phyloP scores from a whole-genome alignment of 108 stramenopile species.

The Pseudonitzschia pungens region DNA sequence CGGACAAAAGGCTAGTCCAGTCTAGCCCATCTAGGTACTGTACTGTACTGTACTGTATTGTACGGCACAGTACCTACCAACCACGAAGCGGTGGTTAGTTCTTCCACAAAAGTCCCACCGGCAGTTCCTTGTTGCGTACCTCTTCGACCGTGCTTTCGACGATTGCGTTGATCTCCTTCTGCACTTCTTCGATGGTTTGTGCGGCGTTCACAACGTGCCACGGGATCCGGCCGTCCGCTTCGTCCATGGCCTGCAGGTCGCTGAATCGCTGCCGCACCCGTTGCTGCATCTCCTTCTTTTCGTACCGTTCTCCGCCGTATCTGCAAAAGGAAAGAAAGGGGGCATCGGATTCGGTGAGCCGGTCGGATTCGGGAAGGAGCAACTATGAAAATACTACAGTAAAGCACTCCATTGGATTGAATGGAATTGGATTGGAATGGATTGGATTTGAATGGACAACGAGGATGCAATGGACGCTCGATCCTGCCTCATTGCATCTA shows the following conservation, averaged over 20 bases:
- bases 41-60: too few species aligned
- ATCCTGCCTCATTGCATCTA: too few species aligned
- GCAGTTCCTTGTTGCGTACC: background rate
- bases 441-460: too few species aligned
- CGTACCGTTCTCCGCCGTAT: slow-evolving; percentile 84
- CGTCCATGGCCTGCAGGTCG: slow-evolving; percentile 67
- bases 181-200: slow-evolving; percentile 75
- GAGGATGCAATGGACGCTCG: too few species aligned
- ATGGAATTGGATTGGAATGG: too few species aligned
- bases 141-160: slow-evolving; percentile 56
- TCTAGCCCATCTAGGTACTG: too few species aligned
- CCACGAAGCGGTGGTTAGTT: background rate
- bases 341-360: too few species aligned
- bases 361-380: too few species aligned
- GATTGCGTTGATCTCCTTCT: slow-evolving; percentile 56
- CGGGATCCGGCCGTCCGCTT: slow-evolving; percentile 48
- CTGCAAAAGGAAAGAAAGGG: slow-evolving; percentile 17
- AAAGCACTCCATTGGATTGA: too few species aligned
- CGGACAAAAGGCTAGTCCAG: too few species aligned
- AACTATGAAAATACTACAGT: too few species aligned
- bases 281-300: slow-evolving; percentile 80
- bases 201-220: slow-evolving; percentile 85
- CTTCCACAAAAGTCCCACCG: slow-evolving; percentile 12
- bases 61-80: too few species aligned
- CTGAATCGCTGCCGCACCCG: slow-evolving; percentile 80